Evolutionary conservation across 805 yeast species (phyloP).

Genomic region (Yarrowia sp.): DNA sequence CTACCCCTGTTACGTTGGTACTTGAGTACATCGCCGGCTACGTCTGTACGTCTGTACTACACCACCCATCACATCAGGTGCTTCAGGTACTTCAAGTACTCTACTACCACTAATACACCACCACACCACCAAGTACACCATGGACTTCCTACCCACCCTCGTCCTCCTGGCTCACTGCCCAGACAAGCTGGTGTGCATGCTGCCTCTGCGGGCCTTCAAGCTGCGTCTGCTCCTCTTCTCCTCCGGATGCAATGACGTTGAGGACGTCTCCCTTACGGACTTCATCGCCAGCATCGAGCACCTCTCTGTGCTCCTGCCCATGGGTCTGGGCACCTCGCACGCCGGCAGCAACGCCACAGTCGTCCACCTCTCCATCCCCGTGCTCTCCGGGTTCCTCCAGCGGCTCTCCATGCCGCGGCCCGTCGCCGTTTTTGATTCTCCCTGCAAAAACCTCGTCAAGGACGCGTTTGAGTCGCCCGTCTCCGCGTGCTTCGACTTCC

Average conservation of each 20-base stretch:
- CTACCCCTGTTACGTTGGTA: no score
- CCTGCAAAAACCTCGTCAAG: no score
- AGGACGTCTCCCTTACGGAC: background rate
- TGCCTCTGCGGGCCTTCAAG: background rate
- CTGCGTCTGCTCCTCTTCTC: background rate
- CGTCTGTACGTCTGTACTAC: no score
- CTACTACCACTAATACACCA: no score
- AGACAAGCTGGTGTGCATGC: conserved; percentile 12
- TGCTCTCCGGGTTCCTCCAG: background rate
- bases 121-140: no score
- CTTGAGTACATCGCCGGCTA: no score
- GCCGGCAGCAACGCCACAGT: background rate
- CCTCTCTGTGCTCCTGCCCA: background rate
- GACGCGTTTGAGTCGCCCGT: background rate
- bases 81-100: no score
- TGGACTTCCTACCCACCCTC: conserved; percentile 12
- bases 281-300: background rate
- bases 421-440: no score
- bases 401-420: background rate
- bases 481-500: no score
- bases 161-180: conserved; percentile 21
- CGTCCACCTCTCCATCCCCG: background rate
- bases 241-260: background rate
- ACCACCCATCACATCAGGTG: no score
- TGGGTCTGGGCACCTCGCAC: background rate